A percentile compares a stretch with the other conserved stretches of the same genome.
Evolutionary conservation across 352 stramenopile species (phyloP).

Genomic region (Phytophthora ohioensis): DNA sequence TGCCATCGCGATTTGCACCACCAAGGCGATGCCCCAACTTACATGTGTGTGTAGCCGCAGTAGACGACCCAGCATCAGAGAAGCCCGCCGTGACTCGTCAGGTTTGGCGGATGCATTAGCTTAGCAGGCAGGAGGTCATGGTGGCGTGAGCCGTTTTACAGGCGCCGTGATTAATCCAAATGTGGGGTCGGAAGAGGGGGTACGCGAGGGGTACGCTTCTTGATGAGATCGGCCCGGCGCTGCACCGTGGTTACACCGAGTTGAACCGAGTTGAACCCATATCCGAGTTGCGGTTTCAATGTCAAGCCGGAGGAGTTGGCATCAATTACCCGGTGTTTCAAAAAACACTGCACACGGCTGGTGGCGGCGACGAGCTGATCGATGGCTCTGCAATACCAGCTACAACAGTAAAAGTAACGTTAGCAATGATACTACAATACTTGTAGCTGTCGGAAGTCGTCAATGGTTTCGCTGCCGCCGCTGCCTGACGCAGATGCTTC

Average conservation of each 20-base stretch:
- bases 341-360: no score
- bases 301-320: no score
- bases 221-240: conserved; percentile 18
- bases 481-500: no score
- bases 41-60: not conserved
- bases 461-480: no score
- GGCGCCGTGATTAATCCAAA: not conserved
- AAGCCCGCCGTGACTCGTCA: not conserved
- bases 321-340: no score
- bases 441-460: no score
- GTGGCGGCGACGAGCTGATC: no score
- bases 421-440: no score
- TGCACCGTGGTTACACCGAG: conserved; percentile 12
- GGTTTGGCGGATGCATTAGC: not conserved
- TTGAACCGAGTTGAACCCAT: conserved; percentile 22
- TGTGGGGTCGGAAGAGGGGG: not conserved
- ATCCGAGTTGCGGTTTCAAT: conserved; percentile 10
- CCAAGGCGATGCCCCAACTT: not conserved
- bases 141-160: no score
- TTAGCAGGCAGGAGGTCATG: not conserved
- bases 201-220: conserved; percentile 3
- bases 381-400: no score
- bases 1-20: conserved; percentile 29
- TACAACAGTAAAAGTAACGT: no score
- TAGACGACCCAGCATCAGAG: not conserved